Conservation (phyloP, 495 filamentous ascomycete species). For the Astrothelium subdiscretum region DNA sequence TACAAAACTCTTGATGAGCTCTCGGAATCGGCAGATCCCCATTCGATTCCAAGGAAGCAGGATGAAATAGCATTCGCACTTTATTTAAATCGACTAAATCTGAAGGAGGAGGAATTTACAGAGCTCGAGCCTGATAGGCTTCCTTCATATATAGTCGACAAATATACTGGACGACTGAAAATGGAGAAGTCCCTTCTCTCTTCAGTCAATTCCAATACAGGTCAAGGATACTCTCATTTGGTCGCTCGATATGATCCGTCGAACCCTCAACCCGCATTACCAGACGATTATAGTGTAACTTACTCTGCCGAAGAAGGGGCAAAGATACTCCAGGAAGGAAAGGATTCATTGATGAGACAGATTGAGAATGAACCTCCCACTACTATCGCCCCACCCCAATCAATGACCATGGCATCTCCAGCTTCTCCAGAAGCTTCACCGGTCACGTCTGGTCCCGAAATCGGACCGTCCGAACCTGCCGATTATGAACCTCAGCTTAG, state of each 20-base stretch:
- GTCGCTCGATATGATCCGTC: neutral
- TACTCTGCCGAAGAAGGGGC: conserved; percentile 24
- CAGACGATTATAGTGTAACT: conserved; percentile 26
- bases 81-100: neutral
- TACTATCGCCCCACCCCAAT: neutral
- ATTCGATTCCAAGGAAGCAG: neutral
- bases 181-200: neutral
- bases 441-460: conserved; percentile 6
- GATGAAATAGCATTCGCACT: conserved; percentile 1
- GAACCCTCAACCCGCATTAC: conserved; percentile 1
- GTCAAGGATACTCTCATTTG: neutral
- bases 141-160: neutral
- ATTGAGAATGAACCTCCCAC: conserved; percentile 18
- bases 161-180: neutral
- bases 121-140: neutral
- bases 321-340: conserved; percentile 27
- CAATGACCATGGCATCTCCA: conserved; percentile 5
- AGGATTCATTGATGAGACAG: conserved; percentile 29
- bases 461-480: conserved; percentile 25
- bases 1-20: neutral
- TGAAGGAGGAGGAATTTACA: neutral
- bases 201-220: neutral
- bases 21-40: neutral
- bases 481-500: conserved; percentile 6
- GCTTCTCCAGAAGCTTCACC: conserved; percentile 13